Conservation (phyloP, 2,329 filamentous ascomycete species). For the Penicillium sp. region DNA sequence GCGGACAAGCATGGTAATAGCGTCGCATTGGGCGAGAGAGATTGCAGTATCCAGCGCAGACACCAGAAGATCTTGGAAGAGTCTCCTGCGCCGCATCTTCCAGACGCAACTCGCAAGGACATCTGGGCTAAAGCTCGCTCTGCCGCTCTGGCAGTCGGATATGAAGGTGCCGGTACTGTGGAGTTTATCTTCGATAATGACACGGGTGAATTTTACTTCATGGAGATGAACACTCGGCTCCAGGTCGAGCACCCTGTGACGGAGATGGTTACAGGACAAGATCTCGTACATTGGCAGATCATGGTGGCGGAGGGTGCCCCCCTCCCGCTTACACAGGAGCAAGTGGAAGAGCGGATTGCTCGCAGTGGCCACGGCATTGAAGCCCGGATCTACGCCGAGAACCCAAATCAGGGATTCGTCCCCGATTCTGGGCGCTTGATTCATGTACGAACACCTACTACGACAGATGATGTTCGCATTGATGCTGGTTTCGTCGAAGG, state of each 20-base stretch:
- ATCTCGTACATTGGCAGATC: constrained; percentile 95
- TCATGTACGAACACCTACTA: constrained; percentile 73
- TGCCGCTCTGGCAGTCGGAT: constrained; percentile 63
- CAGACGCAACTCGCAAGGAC: constrained; percentile 61
- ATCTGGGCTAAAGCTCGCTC: constrained; percentile 66
- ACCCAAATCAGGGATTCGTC: constrained; percentile 86
- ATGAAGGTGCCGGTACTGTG: constrained; percentile 67
- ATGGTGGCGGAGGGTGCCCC: constrained; percentile 73
- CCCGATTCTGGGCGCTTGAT: constrained; percentile 88
- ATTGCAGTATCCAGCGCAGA: constrained; percentile 66
- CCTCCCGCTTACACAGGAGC: constrained; percentile 65
- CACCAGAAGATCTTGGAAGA: constrained; percentile 70
- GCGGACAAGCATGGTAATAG: constrained; percentile 66
- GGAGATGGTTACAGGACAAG: constrained; percentile 73
- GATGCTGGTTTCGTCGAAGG: constrained; percentile 92
- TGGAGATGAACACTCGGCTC: constrained; percentile 77
- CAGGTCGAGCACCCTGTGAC: constrained; percentile 98
- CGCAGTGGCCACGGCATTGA: constrained; percentile 85
- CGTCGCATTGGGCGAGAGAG: constrained; percentile 64
- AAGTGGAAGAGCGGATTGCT: constrained; percentile 69
- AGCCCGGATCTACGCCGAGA: constrained; percentile 94
- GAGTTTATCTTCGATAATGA: constrained; percentile 72
- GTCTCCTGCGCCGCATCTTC: constrained; percentile 63
- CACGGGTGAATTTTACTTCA: constrained; percentile 66
- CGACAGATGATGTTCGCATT: constrained; percentile 75